Base-by-base conservation (phyloP, 805 yeast genomes). In the Cyberlindnera americana region DNA sequence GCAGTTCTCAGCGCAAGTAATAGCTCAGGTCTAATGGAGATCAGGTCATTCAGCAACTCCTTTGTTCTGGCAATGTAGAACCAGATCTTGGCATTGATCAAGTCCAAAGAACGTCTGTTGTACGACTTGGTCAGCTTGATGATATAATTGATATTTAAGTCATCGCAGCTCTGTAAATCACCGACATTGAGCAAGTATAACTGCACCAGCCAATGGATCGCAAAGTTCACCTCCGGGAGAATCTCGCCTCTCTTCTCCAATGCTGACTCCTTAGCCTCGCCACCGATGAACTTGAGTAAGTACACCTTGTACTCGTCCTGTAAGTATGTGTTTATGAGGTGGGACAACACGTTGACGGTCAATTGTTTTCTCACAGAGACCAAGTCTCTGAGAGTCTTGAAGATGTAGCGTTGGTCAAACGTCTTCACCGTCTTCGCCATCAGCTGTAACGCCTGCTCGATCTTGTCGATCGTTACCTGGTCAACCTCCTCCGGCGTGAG, bases 31-130 rank as follows among this genome's bases (percentile, higher is more conserved):
- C 95, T 77, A 38, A 86, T 67, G n/a, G 75, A 62, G 35, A 71
- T 66, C 43, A 77, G 65, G 49, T 79, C 66, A 30, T 57, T 50
- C 22, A 68, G 57, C 40, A 81, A 65, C 66, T 91, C 98, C 49
- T 78, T 77, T 2, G 89, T 75, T 62, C 95, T 78, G 32, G 82
- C 73, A 51, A 85, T 73, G 66, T 89, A 91, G 60, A 91, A 93
- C 98, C 98, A 93, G 45, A 85, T 72, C 62, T 90, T 91, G 13
- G 98, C 93, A 48, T 79, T 79, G 43, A 93, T 73, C 54, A 85
- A 78, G 64, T 93, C 98, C 49, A 91, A 67, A 5, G 95, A 76
- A 48, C 98, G 77, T 49, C 83, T 78, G 64, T 88, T 88, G 66
- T 83, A 83, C 12, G 70, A 61, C 42, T 75, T 72, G 57, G 88